Percentiles rank a stretch among this genome's conserved stretches.
Conservation (phyloP, 1,284 basidiomycete genomes). For the Mycena sp. region DNA sequence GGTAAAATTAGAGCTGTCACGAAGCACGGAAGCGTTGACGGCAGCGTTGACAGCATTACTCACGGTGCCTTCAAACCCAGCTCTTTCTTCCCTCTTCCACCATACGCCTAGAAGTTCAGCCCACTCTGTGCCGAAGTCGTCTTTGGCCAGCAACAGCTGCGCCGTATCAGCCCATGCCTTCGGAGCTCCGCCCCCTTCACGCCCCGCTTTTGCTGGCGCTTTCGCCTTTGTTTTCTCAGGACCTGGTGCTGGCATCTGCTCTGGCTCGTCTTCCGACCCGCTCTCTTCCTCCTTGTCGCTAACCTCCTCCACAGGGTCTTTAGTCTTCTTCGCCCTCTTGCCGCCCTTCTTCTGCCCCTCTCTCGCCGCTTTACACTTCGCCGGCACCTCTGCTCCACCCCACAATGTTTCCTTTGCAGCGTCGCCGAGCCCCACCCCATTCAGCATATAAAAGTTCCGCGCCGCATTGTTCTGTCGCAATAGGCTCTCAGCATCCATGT, state of each 20-base stretch:
- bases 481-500: background rate
- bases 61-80: slow-evolving; percentile 5
- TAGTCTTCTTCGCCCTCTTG: background rate
- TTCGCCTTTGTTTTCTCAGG: too few species aligned
- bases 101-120: background rate
- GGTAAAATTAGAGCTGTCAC: background rate
- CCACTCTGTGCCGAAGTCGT: background rate
- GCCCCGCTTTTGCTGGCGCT: background rate
- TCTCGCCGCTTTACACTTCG: background rate
- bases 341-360: background rate
- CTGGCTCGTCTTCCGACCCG: background rate
- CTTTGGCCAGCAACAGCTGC: background rate
- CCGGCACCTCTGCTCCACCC: background rate
- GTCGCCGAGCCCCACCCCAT: slow-evolving; percentile 9
- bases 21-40: too few species aligned
- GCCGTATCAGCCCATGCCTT: background rate
- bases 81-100: slow-evolving; percentile 13
- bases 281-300: background rate
- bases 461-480: background rate
- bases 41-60: background rate
- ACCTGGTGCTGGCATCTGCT: background rate
- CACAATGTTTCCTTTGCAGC: slow-evolving; percentile 12
- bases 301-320: background rate
- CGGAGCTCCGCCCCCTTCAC: too few species aligned
- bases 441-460: slow-evolving; percentile 2